Base-by-base conservation (phyloP, 2,329 filamentous ascomycete species). In the Colletotrichum sp. region DNA sequence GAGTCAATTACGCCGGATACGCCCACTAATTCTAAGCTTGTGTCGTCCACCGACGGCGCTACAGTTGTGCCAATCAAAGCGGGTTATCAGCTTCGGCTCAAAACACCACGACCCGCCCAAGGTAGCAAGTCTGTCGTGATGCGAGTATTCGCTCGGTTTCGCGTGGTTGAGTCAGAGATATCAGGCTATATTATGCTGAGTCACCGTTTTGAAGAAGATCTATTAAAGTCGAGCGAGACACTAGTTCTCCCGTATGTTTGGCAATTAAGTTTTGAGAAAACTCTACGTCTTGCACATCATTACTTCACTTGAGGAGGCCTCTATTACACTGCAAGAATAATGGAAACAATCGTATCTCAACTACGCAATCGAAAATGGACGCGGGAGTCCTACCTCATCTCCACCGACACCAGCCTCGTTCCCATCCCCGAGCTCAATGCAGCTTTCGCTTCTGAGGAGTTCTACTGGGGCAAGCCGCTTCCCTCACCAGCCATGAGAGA, bases 391-490 rank as follows among this genome's bases (percentile, higher is more conserved):
- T 93, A 90, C 81, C 83, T 92, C 78, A 85, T 93, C 83, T 93
- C 92, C 28, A 93, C 91, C 36, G 89, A 93, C 80, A 88, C 88
- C 44, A 80, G 83, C 12, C 88, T 91, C 63, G 83, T 94, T 73
- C 88, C 92, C 65, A 83, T 89, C 24, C 81, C 86, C 30, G 87
- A 88, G 30, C 85, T 94, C 78, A 91, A 91, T 79, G 84, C 85
- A 6, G 90, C 89, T 26, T 90, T 93, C 77, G 86, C 81, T 12
- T 89, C 89, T 0, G 90, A 92, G 36, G 83, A 89, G 69, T 84
- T 93, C 81, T 93, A 92, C 87, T 94, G 93, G 92, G 89, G 90
- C 21, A 87, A 87, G 36, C 81, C 88, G 6, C 82, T 92, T 4
- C 87, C 90, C 2, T 84, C 88, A n/a, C 81, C 84, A 0, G 82